Conservation (phyloP, 139 green algal genomes). For the Chlamydomonas sp. region DNA sequence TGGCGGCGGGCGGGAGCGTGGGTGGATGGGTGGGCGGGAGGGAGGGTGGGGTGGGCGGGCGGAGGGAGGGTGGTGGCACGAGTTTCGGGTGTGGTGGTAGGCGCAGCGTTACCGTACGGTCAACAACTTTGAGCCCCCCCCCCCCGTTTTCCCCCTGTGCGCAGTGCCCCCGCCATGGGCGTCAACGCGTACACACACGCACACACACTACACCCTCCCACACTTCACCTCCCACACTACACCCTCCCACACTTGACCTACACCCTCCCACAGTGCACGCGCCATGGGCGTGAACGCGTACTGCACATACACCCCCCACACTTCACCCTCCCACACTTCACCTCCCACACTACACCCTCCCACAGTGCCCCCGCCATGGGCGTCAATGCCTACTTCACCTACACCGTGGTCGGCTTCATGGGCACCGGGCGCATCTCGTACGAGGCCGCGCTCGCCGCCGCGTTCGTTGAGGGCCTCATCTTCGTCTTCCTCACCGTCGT, state of each 20-base stretch:
- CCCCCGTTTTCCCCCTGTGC: no score
- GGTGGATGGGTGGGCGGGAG: no score
- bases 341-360: slow-evolving; percentile 19
- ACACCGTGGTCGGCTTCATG: slow-evolving; percentile 12
- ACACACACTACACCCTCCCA: not conserved
- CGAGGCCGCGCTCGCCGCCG: slow-evolving; percentile 39
- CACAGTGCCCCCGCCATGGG: slow-evolving; percentile 73
- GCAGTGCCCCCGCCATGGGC: not conserved
- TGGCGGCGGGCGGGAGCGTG: no score
- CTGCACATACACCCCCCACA: slow-evolving; percentile 62
- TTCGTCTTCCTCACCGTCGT: slow-evolving; percentile 64
- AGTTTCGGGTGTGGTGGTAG: no score
- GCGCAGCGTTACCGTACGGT: no score
- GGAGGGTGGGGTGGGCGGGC: no score
- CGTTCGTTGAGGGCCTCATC: slow-evolving; percentile 69
- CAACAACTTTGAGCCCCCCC: no score
- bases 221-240: not conserved
- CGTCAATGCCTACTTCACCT: slow-evolving; percentile 71
- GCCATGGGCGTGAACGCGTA: slow-evolving; percentile 72
- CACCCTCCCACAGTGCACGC: not conserved
- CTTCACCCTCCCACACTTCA: slow-evolving; percentile 22
- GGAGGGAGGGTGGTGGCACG: no score
- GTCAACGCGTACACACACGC: not conserved
- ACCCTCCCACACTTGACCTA: not conserved
- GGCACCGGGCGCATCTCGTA: slow-evolving; percentile 35